Percentiles rank a stretch among this genome's conserved stretches.
These are phyloP conservation scores for Phytophthora sp. DNA, from an alignment of 352 stramenopile species.

Conservation along the genomic window DNA sequence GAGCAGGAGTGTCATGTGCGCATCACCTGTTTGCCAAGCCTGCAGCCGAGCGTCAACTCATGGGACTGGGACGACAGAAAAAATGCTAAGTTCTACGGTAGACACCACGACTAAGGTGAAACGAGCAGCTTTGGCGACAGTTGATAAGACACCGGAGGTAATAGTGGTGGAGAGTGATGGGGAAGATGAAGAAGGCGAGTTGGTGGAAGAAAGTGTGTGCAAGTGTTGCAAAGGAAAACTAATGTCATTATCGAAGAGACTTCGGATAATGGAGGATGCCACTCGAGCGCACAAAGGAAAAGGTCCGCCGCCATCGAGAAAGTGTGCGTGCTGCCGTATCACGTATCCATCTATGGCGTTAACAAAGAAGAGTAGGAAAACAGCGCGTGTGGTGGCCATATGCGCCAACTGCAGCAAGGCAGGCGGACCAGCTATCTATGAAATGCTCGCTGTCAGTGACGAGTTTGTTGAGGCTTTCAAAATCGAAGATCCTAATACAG, in stretches of 20 bases:
- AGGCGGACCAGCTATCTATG: constrained; percentile 21
- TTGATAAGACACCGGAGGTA: background rate
- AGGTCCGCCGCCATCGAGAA: constrained; percentile 3
- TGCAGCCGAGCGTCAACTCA: background rate
- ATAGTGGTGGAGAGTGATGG: constrained; percentile 6
- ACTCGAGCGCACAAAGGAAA: constrained; percentile 6
- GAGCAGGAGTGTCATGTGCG: background rate
- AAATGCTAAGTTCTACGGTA: too few relatives aligned
- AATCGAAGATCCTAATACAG: constrained; percentile 18
- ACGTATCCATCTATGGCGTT: constrained; percentile 16
- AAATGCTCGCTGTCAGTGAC: constrained; percentile 24
- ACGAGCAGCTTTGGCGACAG: too few relatives aligned
- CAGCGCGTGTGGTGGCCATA: constrained; percentile 19
- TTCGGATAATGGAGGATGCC: constrained; percentile 9
- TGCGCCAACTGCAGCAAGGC: constrained; percentile 15
- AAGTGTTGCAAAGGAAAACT: constrained; percentile 15
- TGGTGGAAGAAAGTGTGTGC: constrained; percentile 6
- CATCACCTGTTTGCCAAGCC: background rate
- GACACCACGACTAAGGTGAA: background rate
- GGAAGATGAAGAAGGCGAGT: constrained; percentile 16
- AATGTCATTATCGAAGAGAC: background rate
- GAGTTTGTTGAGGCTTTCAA: constrained; percentile 27
- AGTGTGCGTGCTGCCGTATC: constrained; percentile 31
- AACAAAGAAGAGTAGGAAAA: constrained; percentile 24
- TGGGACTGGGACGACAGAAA: background rate